Conservation (phyloP, 2,329 filamentous ascomycete species). For the Karstenula rhodostoma region DNA sequence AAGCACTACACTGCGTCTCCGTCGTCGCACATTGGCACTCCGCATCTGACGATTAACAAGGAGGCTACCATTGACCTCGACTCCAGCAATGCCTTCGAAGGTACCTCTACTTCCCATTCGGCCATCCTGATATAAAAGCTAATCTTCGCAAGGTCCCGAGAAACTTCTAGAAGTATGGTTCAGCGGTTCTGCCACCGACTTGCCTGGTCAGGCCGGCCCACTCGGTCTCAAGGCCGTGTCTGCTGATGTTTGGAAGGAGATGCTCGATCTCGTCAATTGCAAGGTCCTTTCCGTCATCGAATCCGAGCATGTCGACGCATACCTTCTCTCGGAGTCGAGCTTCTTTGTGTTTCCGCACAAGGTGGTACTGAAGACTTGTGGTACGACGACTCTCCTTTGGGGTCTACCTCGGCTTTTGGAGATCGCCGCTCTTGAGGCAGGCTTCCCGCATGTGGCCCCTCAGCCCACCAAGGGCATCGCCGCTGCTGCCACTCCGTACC, state of each 20-base stretch:
- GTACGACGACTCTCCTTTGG: slow-evolving; percentile 90
- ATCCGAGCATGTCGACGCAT: slow-evolving; percentile 94
- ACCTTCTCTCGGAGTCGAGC: slow-evolving; percentile 97
- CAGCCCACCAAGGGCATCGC: slow-evolving; percentile 71
- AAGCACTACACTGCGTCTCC: slow-evolving; percentile 83
- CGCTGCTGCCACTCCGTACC: slow-evolving; percentile 85
- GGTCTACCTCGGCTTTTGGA: slow-evolving; percentile 91
- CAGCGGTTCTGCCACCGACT: slow-evolving; percentile 75
- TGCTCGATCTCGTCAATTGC: slow-evolving; percentile 98
- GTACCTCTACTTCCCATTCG: slow-evolving; percentile 53
- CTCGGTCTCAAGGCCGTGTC: slow-evolving; percentile 86
- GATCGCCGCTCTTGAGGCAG: slow-evolving; percentile 85
- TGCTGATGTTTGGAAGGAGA: slow-evolving; percentile 87
- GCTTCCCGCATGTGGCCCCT: slow-evolving; percentile 84
- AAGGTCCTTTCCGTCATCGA: slow-evolving; percentile 94
- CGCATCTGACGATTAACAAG: slow-evolving; percentile 95
- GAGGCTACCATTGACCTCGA: slow-evolving; percentile 92
- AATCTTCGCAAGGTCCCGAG: slow-evolving; percentile 73
- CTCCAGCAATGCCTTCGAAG: slow-evolving; percentile 96
- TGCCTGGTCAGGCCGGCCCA: slow-evolving; percentile 74
- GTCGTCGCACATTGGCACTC: slow-evolving; percentile 77
- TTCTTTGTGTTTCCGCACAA: slow-evolving; percentile 99
- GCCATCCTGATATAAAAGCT: slow-evolving; percentile 13
- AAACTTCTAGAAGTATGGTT: slow-evolving; percentile 99
- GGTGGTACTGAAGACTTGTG: slow-evolving; percentile 97